Evolutionary conservation across 257 asterid genomes (phyloP).

Genomic region (Voacanga thouarsii): DNA sequence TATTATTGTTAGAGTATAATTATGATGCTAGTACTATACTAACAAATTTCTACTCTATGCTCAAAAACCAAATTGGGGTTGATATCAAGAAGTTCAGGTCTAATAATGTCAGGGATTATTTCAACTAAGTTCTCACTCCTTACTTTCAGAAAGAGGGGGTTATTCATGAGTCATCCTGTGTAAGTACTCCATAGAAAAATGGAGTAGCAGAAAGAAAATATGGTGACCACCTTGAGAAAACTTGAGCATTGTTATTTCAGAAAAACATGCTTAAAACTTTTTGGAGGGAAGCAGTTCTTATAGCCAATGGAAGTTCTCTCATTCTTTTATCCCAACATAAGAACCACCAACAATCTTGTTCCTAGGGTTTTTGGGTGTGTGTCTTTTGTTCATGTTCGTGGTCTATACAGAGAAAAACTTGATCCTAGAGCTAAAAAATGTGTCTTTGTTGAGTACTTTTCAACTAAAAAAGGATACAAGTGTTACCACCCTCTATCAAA

Average conservation of each 20-base stretch:
- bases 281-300: too few relatives aligned
- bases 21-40: background rate
- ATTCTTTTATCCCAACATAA: too few relatives aligned
- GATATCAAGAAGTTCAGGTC: background rate
- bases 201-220: too few relatives aligned
- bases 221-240: too few relatives aligned
- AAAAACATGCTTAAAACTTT: too few relatives aligned
- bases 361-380: too few relatives aligned
- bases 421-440: background rate
- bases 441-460: background rate
- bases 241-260: too few relatives aligned
- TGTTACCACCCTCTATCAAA: constrained; percentile 9
- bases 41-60: background rate
- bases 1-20: background rate
- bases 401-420: background rate
- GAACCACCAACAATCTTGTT: too few relatives aligned
- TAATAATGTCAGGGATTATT: constrained; percentile 8
- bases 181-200: background rate
- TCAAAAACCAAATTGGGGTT: background rate
- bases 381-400: background rate
- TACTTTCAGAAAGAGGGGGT: background rate
- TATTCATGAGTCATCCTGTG: constrained; percentile 8
- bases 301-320: too few relatives aligned
- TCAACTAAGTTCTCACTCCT: background rate
- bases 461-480: background rate